A percentile compares a stretch with the other conserved stretches of the same genome.
These are phyloP conservation scores for Erysimum cheiranthoides DNA, from an alignment of 345 rosid genomes.

Conservation along the genomic window DNA sequence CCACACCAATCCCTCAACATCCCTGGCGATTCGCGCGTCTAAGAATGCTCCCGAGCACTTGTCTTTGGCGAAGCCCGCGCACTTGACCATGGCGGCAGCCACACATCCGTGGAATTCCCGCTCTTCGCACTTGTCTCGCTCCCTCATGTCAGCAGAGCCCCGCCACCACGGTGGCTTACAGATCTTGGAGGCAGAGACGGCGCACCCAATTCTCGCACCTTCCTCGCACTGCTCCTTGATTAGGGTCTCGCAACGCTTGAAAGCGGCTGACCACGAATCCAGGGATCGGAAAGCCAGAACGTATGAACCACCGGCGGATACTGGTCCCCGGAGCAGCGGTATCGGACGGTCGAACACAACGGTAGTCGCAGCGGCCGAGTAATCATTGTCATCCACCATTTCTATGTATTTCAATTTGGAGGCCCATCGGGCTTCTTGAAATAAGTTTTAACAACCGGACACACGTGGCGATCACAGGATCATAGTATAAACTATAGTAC, in stretches of 20 bases:
- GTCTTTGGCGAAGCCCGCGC: conserved; percentile 63
- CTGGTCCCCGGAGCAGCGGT: conserved; percentile 77
- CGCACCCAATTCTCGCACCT: conserved; percentile 85
- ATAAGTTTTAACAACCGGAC: no score
- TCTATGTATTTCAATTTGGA: conserved; percentile 2
- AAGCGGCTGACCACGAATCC: conserved; percentile 68
- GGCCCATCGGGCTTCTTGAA: conserved; percentile 38
- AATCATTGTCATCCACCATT: conserved; percentile 49
- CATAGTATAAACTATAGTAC: neutral
- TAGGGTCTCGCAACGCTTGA: conserved; percentile 51
- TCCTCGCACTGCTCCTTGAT: conserved; percentile 74
- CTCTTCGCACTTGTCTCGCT: conserved; percentile 76
- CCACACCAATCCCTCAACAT: conserved; percentile 50
- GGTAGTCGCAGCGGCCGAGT: conserved; percentile 67
- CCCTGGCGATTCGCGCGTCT: conserved; percentile 65
- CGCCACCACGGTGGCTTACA: conserved; percentile 93
- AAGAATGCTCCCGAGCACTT: conserved; percentile 62
- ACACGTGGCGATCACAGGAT: conserved; percentile 26
- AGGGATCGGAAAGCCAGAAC: conserved; percentile 73
- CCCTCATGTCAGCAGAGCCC: conserved; percentile 54
- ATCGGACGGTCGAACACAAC: conserved; percentile 58
- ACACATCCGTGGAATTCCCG: conserved; percentile 74
- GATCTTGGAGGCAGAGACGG: conserved; percentile 69
- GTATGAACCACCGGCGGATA: conserved; percentile 47
- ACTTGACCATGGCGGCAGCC: conserved; percentile 67